phyloP scores from a whole-genome alignment of 208 protist species.

The Acanthamoeba divionensis region DNA sequence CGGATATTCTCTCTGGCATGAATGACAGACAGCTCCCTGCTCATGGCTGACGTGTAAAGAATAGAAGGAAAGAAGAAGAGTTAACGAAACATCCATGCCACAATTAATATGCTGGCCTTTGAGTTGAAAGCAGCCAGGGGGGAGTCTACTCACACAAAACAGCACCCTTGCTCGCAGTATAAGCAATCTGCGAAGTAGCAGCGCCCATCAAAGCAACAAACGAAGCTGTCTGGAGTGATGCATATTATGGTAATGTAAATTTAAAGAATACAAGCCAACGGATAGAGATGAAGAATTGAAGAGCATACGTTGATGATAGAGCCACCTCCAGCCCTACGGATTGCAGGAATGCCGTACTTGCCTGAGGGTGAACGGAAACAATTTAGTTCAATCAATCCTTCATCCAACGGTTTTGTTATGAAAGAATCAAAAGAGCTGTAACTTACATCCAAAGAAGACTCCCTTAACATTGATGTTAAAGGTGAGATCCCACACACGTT shows the following conservation, averaged over 20 bases:
- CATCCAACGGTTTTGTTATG: neutral
- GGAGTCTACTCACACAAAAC: constrained; percentile 69
- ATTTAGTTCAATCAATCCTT: constrained; percentile 38
- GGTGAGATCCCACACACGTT: constrained; percentile 76
- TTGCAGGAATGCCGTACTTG: constrained; percentile 79
- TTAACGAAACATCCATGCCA: too few species aligned
- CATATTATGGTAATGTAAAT: neutral
- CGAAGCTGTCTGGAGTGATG: constrained; percentile 67
- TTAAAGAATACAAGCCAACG: too few species aligned
- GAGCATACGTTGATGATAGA: constrained; percentile 77
- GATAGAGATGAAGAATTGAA: too few species aligned
- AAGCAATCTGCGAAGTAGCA: constrained; percentile 80
- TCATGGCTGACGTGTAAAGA: constrained; percentile 50
- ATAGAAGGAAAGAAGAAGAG: neutral
- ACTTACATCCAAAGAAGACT: constrained; percentile 37
- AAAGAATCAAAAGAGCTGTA: neutral
- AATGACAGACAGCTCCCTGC: constrained; percentile 75
- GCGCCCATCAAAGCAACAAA: constrained; percentile 80
- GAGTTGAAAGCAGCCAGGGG: neutral
- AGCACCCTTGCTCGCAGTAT: constrained; percentile 80
- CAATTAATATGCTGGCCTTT: neutral
- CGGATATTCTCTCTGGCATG: constrained; percentile 78
- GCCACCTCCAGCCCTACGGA: constrained; percentile 74
- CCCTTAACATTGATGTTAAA: constrained; percentile 80
- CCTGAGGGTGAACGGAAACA: constrained; percentile 62